A percentile compares a stretch with the other conserved stretches of the same genome.
Conservation (phyloP, 1,284 basidiomycete genomes). For the Irpex sp. region DNA sequence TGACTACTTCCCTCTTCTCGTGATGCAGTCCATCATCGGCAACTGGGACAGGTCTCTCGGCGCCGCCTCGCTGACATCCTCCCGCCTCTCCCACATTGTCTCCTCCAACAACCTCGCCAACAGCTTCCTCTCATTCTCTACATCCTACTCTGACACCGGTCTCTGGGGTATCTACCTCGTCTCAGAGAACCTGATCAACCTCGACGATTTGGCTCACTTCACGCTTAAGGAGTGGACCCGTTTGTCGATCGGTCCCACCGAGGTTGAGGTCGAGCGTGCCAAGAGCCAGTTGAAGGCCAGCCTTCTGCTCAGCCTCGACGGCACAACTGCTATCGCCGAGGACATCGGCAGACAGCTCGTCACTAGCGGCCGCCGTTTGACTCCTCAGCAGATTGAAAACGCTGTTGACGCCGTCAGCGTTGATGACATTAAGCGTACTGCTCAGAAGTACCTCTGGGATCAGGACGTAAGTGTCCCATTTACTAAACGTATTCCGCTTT, state of each 20-base stretch:
- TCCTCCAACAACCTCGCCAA: slow-evolving; percentile 96
- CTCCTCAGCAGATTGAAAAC: slow-evolving; percentile 92
- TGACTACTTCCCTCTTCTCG: slow-evolving; percentile 99
- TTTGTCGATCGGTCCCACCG: slow-evolving; percentile 86
- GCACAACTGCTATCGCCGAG: slow-evolving; percentile 95
- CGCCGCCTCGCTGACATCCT: slow-evolving; percentile 86
- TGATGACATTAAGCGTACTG: slow-evolving; percentile 92
- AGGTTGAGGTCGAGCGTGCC: slow-evolving; percentile 91
- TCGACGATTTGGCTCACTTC: slow-evolving; percentile 95
- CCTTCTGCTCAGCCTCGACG: slow-evolving; percentile 88
- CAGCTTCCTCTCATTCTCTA: slow-evolving; percentile 99
- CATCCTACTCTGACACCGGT: slow-evolving; percentile 99
- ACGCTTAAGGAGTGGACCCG: slow-evolving; percentile 96
- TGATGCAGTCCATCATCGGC: slow-evolving; percentile 97
- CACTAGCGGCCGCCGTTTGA: slow-evolving; percentile 86
- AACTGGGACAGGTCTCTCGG: slow-evolving; percentile 99
- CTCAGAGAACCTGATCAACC: slow-evolving; percentile 89
- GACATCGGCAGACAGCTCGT: slow-evolving; percentile 98
- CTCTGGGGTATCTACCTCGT: slow-evolving; percentile 99
- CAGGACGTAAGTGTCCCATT: slow-evolving; percentile 65
- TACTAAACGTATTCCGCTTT: background rate
- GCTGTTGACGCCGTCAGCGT: slow-evolving; percentile 87
- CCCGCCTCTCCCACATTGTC: slow-evolving; percentile 89
- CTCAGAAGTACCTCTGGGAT: slow-evolving; percentile 97
- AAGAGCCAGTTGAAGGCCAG: slow-evolving; percentile 98